Evolutionary conservation across 805 yeast genomes (phyloP).

Genomic region (Sungouiella blattae): DNA sequence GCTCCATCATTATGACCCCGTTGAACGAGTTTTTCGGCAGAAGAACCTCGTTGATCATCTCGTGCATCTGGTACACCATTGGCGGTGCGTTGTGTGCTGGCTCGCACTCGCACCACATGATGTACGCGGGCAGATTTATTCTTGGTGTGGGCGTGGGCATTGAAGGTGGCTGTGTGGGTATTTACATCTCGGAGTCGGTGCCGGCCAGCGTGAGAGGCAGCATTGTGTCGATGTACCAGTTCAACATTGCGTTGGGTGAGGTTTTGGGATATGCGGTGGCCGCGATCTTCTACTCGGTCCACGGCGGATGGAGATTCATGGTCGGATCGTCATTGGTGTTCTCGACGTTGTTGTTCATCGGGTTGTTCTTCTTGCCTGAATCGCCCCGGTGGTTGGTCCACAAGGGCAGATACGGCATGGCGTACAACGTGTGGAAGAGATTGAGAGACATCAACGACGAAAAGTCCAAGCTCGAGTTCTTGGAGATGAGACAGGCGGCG

Average conservation of each 20-base stretch:
- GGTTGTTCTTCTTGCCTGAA: slow-evolving; percentile 55
- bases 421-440: slow-evolving; percentile 53
- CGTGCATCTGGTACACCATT: slow-evolving; percentile 57
- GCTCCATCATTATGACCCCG: slow-evolving; percentile 59
- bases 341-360: slow-evolving; percentile 48
- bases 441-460: slow-evolving; percentile 46
- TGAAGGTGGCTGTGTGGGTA: slow-evolving; percentile 63
- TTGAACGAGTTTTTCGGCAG: slow-evolving; percentile 55
- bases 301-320: slow-evolving; percentile 64
- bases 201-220: slow-evolving; percentile 59
- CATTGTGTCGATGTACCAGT: slow-evolving; percentile 60
- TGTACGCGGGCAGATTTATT: slow-evolving; percentile 53
- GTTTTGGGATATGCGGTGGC: slow-evolving; percentile 62
- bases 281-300: slow-evolving; percentile 55
- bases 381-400: slow-evolving; percentile 59
- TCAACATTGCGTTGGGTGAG: slow-evolving; percentile 64
- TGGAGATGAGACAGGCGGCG: slow-evolving; percentile 55
- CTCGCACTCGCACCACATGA: slow-evolving; percentile 30
- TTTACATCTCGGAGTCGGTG: slow-evolving; percentile 58
- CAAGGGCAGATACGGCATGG: slow-evolving; percentile 49
- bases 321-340: slow-evolving; percentile 61
- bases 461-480: slow-evolving; percentile 48
- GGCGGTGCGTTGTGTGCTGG: slow-evolving; percentile 58
- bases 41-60: slow-evolving; percentile 49
- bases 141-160: slow-evolving; percentile 65